Evolutionary conservation across 2,329 filamentous ascomycete genomes (phyloP).

Genomic region (Sarocladium strictum): DNA sequence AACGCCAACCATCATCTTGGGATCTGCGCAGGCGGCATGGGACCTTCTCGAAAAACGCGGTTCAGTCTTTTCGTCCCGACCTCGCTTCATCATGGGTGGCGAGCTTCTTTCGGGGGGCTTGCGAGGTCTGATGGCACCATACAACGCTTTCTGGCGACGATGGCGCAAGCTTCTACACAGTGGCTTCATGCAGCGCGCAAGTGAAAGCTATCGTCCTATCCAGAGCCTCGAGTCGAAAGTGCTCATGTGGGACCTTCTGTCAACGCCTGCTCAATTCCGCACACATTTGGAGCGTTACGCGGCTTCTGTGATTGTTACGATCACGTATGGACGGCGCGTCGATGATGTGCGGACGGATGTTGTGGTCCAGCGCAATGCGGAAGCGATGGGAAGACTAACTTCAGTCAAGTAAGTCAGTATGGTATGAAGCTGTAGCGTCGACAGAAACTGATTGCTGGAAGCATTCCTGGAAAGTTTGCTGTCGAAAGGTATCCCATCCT

Average conservation of each 20-base stretch:
- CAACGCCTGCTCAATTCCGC: slow-evolving; percentile 20
- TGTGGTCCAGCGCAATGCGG: slow-evolving; percentile 30
- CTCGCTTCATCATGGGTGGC: slow-evolving; percentile 39
- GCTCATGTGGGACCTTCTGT: slow-evolving; percentile 31
- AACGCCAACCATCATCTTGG: slow-evolving; percentile 35
- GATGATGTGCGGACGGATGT: slow-evolving; percentile 22
- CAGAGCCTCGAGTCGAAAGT: slow-evolving; percentile 35
- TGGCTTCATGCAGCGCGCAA: slow-evolving; percentile 37
- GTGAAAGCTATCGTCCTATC: slow-evolving; percentile 33
- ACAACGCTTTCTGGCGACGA: slow-evolving; percentile 34
- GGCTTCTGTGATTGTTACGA: slow-evolving; percentile 35
- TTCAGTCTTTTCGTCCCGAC: slow-evolving; percentile 36
- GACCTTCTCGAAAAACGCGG: slow-evolving; percentile 38
- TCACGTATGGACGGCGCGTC: slow-evolving; percentile 32
- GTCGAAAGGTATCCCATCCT: slow-evolving; percentile 35
- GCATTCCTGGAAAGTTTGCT: slow-evolving; percentile 25
- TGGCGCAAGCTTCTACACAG: slow-evolving; percentile 37
- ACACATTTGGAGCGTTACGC: slow-evolving; percentile 16
- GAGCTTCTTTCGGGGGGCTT: slow-evolving; percentile 34
- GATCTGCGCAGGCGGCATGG: slow-evolving; percentile 36
- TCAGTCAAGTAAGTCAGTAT: slow-evolving; percentile 32
- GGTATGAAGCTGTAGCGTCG: no score
- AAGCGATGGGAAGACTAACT: slow-evolving; percentile 36
- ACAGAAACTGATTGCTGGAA: not conserved
- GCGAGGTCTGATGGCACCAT: slow-evolving; percentile 37